Evolutionary conservation across 208 protist species (phyloP).

Genomic region (Acanthamoeba comandoni): DNA sequence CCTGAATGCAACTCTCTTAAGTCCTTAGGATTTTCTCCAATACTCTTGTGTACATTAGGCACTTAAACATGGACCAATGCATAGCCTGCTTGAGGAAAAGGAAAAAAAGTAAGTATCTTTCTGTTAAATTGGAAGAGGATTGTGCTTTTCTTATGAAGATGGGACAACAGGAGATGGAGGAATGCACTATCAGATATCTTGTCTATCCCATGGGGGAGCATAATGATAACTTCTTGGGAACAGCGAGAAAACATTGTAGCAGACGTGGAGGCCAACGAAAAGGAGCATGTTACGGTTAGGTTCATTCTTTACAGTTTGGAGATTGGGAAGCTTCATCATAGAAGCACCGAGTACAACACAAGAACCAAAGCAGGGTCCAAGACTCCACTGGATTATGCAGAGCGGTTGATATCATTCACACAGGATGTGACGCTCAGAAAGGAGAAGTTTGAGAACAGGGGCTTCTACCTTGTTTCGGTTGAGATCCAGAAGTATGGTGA

Average conservation of each 20-base stretch:
- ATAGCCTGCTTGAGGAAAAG: too few relatives aligned
- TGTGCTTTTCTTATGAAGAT: too few relatives aligned
- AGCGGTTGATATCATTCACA: constrained; percentile 24
- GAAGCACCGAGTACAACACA: background rate
- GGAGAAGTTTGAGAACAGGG: constrained; percentile 23
- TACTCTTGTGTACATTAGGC: too few relatives aligned
- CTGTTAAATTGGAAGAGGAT: too few relatives aligned
- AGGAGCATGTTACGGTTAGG: constrained; percentile 4
- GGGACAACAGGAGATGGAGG: too few relatives aligned
- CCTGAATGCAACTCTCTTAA: too few relatives aligned
- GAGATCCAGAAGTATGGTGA: background rate
- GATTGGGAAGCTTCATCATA: constrained; percentile 2
- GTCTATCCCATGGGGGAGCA: too few relatives aligned
- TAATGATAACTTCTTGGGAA: background rate
- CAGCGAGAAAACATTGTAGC: background rate
- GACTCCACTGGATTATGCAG: constrained; percentile 5
- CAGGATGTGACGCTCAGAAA: background rate
- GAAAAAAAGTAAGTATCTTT: too few relatives aligned
- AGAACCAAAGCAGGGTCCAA: background rate
- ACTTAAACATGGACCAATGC: too few relatives aligned
- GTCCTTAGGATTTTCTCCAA: too few relatives aligned
- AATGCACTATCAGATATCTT: too few relatives aligned
- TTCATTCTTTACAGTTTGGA: constrained; percentile 35
- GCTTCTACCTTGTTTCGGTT: constrained; percentile 20
- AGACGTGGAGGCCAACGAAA: constrained; percentile 7